These are phyloP conservation scores for Neonectria punicea DNA, from an alignment of 2,329 filamentous ascomycete genomes.

Conservation along the genomic window DNA sequence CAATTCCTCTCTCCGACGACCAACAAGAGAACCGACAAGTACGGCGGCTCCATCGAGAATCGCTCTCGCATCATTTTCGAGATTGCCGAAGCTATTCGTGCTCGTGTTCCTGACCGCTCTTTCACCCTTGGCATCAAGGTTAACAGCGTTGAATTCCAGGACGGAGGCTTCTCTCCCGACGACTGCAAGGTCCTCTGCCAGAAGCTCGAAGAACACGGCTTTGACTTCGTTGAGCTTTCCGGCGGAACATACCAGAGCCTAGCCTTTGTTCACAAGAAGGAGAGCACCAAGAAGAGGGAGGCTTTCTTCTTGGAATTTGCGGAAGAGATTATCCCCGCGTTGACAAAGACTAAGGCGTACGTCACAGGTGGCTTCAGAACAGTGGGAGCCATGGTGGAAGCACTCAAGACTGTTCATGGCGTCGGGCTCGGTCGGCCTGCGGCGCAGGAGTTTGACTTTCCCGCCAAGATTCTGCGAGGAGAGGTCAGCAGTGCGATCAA, in stretches of 20 bases:
- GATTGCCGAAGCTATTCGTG: constrained; percentile 49
- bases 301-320: constrained; percentile 71
- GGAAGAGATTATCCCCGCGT: constrained; percentile 59
- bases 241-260: constrained; percentile 68
- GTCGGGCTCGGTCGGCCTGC: constrained; percentile 61
- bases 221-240: constrained; percentile 69
- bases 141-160: constrained; percentile 66
- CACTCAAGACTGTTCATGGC: constrained; percentile 60
- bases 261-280: constrained; percentile 60
- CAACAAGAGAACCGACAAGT: constrained; percentile 63
- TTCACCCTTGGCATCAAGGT: constrained; percentile 66
- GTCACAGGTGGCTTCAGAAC: constrained; percentile 68
- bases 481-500: neutral
- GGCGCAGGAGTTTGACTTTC: constrained; percentile 45
- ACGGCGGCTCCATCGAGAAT: constrained; percentile 56
- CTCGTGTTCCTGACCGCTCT: constrained; percentile 37
- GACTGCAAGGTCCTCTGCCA: constrained; percentile 61
- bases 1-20: constrained; percentile 62
- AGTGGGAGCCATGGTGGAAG: constrained; percentile 36
- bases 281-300: constrained; percentile 64
- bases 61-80: constrained; percentile 57
- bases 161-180: constrained; percentile 60
- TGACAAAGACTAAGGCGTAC: constrained; percentile 56
- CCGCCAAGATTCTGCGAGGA: constrained; percentile 41
- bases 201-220: constrained; percentile 57